Evolutionary conservation across 257 asterid species (phyloP).

Genomic region (Gardenia jasminoides): DNA sequence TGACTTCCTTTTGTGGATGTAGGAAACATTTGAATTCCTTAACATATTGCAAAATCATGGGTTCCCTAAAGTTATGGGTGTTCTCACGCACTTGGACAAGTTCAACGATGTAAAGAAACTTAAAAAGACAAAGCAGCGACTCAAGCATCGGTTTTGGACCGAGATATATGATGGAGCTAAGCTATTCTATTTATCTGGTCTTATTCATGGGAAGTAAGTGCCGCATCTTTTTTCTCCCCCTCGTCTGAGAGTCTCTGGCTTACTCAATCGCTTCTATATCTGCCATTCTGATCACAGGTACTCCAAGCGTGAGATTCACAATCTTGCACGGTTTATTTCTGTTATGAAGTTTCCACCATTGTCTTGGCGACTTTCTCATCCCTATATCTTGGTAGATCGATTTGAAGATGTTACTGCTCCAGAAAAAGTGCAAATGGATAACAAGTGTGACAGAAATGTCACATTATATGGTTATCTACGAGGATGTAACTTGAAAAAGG

Average conservation of each 20-base stretch:
- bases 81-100: constrained; percentile 94
- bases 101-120: constrained; percentile 96
- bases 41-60: constrained; percentile 97
- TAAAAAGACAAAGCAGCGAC: constrained; percentile 84
- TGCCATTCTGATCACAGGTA: constrained; percentile 51
- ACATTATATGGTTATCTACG: constrained; percentile 89
- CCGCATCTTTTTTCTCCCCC: neutral
- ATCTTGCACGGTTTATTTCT: constrained; percentile 91
- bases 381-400: constrained; percentile 88
- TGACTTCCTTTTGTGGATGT: constrained; percentile 7
- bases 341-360: constrained; percentile 96
- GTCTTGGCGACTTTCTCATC: constrained; percentile 95
- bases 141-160: constrained; percentile 99
- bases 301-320: constrained; percentile 86
- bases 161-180: constrained; percentile 98
- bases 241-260: constrained; percentile 7
- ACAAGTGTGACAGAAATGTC: constrained; percentile 83
- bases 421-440: constrained; percentile 65
- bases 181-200: constrained; percentile 93
- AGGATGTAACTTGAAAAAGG: constrained; percentile 92
- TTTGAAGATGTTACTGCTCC: constrained; percentile 95
- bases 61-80: constrained; percentile 98
- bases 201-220: constrained; percentile 91
- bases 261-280: constrained; percentile 13
- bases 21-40: constrained; percentile 98